Evolutionary conservation across 345 rosid genomes (phyloP), one percentile per base, ranked within the genome.

Genomic region (Odontarrhena argentea): DNA sequence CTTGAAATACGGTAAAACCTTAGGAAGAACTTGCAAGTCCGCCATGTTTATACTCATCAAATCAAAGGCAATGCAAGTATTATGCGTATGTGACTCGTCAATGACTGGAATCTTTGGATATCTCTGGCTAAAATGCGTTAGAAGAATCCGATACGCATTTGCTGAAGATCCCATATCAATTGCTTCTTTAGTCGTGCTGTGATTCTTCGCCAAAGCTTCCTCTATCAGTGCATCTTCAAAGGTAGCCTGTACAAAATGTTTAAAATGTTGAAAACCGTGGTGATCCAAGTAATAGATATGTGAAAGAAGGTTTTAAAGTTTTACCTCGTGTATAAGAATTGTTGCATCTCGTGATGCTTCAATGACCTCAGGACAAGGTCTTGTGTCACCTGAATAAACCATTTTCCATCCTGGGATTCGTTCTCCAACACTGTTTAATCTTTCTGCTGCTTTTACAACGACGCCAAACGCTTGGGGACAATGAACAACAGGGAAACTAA

Each of bases 71-170:
- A 93, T 80, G 86, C 97, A 85, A 7, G 98, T 90, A 38, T 88
- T 90, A 49, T 90, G 97, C 98, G 85, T 86, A 71, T 93, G 85
- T 0, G 76, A 44, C 28, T 81, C 91, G 30, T 86, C 98, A 32
- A 90, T 82, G 44, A 90, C 86, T 0, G 96, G 97, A 41, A 93
- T 84, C 77, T 88, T 93, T 0, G 97, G 97, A 77, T 93, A 90
- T 78, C 97, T 75, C 81, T 90, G 97, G 82, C 98, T 93, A 92
- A 93, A 93, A 81, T 93, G 98, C 10, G 98, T 90, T 1, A 93
- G 92, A 79, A 93, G 52, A 42, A 93, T 82, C 3, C 92, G 82
- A 65, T 93, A 90, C 15, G 69, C 97, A 12, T 86, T 89, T 0
- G 94, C 96, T 0, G 85, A 60, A 9, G 83, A 69, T 10, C 98